Percentiles rank a stretch among this genome's conserved stretches.
Evolutionary conservation across 1,284 basidiomycete species (phyloP).

Genomic region (Sanguinoderma infundibulare): DNA sequence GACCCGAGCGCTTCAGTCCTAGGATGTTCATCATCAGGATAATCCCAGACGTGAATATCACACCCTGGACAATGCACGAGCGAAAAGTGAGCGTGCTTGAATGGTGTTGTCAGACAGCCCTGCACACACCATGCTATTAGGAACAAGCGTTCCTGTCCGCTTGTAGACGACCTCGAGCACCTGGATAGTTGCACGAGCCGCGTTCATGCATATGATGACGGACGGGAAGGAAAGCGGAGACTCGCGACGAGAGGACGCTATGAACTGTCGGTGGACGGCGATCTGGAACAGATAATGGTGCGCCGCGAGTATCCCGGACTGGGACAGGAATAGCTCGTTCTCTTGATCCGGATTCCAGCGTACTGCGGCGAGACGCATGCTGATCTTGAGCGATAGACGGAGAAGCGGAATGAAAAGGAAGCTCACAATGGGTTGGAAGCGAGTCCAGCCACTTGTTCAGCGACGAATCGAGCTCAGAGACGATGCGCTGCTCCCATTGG

Average conservation of each 20-base stretch:
- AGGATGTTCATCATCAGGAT: background rate
- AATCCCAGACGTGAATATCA: background rate
- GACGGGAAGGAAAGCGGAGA: slow-evolving; percentile 52
- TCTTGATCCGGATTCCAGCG: slow-evolving; percentile 65
- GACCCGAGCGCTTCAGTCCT: background rate
- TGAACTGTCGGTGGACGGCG: slow-evolving; percentile 57
- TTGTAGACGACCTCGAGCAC: slow-evolving; percentile 48
- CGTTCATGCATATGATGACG: slow-evolving; percentile 66
- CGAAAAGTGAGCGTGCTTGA: background rate
- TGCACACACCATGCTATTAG: slow-evolving; percentile 28
- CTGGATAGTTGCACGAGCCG: slow-evolving; percentile 58
- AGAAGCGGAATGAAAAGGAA: background rate
- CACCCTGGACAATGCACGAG: background rate
- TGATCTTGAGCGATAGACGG: background rate
- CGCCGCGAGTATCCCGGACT: slow-evolving; percentile 69
- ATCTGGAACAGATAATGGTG: slow-evolving; percentile 79
- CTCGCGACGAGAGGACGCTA: slow-evolving; percentile 31
- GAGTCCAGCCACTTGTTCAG: slow-evolving; percentile 28
- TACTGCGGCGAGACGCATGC: background rate
- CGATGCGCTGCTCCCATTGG: slow-evolving; percentile 29
- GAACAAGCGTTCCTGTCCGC: slow-evolving; percentile 26
- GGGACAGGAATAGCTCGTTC: slow-evolving; percentile 62
- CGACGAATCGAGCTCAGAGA: slow-evolving; percentile 28
- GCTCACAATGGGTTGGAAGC: slow-evolving; percentile 28
- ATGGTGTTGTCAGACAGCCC: background rate